A percentile compares a stretch with the other conserved stretches of the same genome.
These are phyloP conservation scores for Fusarium goolgardi DNA, from an alignment of 2,329 filamentous ascomycete species.

Conservation along the genomic window DNA sequence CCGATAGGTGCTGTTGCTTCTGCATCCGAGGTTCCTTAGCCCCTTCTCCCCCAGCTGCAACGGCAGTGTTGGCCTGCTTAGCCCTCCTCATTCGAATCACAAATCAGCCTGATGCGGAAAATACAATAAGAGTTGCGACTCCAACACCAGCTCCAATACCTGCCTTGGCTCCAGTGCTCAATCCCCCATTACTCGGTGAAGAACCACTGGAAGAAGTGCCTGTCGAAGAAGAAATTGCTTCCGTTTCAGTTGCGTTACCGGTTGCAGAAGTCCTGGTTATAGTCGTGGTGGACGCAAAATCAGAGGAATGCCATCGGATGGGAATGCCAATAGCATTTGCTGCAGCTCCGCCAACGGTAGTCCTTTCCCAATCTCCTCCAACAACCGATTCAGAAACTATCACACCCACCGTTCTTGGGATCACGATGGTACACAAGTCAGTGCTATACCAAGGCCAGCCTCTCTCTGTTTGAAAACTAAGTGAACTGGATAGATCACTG, in stretches of 20 bases:
- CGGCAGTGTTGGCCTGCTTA: background rate
- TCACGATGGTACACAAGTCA: conserved; percentile 8
- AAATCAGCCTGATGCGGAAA: background rate
- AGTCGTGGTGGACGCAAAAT: background rate
- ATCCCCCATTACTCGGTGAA: background rate
- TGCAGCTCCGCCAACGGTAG: background rate
- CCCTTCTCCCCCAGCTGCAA: background rate
- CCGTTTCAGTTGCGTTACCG: background rate
- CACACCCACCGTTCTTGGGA: background rate
- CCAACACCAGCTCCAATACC: background rate
- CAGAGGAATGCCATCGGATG: conserved; percentile 18
- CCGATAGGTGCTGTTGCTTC: background rate
- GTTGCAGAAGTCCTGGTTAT: background rate
- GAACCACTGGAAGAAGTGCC: fast-evolving
- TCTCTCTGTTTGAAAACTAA: conserved; percentile 11
- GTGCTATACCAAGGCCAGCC: conserved; percentile 20
- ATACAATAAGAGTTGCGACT: background rate
- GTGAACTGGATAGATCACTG: background rate
- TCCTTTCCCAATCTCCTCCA: conserved; percentile 10
- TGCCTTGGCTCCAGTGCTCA: background rate
- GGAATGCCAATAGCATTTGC: conserved; percentile 17
- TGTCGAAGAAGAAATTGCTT: background rate
- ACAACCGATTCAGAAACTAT: conserved; percentile 11
- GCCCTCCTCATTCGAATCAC: background rate
- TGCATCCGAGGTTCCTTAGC: background rate